Base-by-base conservation (phyloP, 495 filamentous ascomycete species). In the Xylaria acuta region DNA sequence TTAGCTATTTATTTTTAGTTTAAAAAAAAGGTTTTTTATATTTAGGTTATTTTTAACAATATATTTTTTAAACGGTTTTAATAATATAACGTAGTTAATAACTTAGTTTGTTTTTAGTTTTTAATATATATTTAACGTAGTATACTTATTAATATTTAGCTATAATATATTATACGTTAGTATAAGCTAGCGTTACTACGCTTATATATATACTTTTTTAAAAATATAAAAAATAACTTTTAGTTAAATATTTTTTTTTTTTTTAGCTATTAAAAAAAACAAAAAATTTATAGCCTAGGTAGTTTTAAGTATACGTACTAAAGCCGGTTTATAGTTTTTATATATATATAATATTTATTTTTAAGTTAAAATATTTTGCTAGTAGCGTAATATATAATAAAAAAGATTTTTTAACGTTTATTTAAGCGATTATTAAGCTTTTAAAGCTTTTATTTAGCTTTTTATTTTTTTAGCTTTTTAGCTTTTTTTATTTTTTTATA, bases 141-240 rank as follows among this genome's bases (percentile, higher is more conserved):
- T n/a, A n/a, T n/a, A n/a, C n/a, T n/a, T n/a, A n/a, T n/a, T n/a
- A n/a, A n/a, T n/a, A n/a, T n/a, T n/a, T n/a, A n/a, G n/a, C n/a
- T n/a, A n/a, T n/a, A n/a, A n/a, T n/a, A n/a, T n/a, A n/a, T n/a
- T n/a, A n/a, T n/a, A n/a, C n/a, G n/a, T n/a, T n/a, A n/a, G n/a
- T n/a, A n/a, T n/a, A n/a, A n/a, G n/a, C n/a, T n/a, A n/a, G n/a
- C n/a, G n/a, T n/a, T n/a, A n/a, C n/a, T 54, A 4, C 5, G 49
- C n/a, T 54, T 54, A 54, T 54, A 54, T 22, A 11, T 54, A 2
- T 54, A 25, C 22, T 54, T 54, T 22, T 54, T 54, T 54, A n/a
- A n/a, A 2, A 54, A 54, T 54, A 54, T 54, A 54, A 27, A 18
- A 54, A 54, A 54, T 54, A 54, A 54, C 49, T 25, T 54, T 54